A percentile compares a stretch with the other conserved stretches of the same genome.
phyloP scores from a whole-genome alignment of 148 eudicot genomes.

The Rhododendron kiyosumense region DNA sequence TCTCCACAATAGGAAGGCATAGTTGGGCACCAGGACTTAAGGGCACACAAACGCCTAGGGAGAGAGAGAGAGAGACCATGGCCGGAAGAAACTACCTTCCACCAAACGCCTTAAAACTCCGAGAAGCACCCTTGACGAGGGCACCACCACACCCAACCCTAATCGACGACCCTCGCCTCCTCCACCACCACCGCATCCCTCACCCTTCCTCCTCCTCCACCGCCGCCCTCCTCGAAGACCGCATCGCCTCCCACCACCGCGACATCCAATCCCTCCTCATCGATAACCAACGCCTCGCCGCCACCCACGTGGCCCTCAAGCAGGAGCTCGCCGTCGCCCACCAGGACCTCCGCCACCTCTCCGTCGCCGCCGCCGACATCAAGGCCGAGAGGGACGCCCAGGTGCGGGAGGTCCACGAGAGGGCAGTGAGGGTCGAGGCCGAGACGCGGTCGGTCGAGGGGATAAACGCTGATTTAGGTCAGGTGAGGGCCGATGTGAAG shows the following conservation, averaged over 20 bases:
- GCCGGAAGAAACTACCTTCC: conserved; percentile 45
- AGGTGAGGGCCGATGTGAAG: conserved; percentile 36
- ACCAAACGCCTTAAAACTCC: conserved; percentile 10
- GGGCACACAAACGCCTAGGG: too few relatives aligned
- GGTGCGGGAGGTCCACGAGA: conserved; percentile 50
- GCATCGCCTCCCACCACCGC: conserved; percentile 30
- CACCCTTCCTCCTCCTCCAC: conserved; percentile 3
- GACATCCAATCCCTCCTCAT: conserved; percentile 50
- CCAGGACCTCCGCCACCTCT: conserved; percentile 46
- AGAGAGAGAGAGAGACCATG: neutral
- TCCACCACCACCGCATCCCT: neutral
- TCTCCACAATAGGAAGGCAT: too few relatives aligned
- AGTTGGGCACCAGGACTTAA: too few relatives aligned
- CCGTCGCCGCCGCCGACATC: conserved; percentile 36
- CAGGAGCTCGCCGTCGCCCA: conserved; percentile 57
- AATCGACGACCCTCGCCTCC: conserved; percentile 24
- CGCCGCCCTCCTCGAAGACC: conserved; percentile 27
- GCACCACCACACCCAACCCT: conserved; percentile 2
- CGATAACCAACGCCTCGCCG: conserved; percentile 54
- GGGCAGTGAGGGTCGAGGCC: conserved; percentile 40
- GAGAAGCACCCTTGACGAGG: neutral
- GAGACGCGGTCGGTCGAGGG: conserved; percentile 36
- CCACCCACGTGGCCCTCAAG: conserved; percentile 51
- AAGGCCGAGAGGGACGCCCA: conserved; percentile 43
- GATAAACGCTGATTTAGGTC: conserved; percentile 27